Evolutionary conservation across 257 asterid species (phyloP).

Genomic region (Pogostemon cablin): DNA sequence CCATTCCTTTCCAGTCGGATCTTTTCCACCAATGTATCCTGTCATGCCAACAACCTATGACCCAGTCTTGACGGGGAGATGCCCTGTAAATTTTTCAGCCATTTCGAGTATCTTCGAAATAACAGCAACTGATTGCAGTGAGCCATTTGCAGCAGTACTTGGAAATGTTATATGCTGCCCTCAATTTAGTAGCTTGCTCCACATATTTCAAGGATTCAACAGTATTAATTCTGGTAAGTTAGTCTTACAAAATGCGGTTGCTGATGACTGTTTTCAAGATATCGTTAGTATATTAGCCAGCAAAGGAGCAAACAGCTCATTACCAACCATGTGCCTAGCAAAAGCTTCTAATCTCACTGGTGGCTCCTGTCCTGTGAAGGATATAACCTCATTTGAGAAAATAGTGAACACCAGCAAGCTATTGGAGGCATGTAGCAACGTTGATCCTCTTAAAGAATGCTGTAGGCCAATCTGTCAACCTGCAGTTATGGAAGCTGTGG

Average conservation of each 20-base stretch:
- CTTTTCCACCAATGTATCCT: slow-evolving; percentile 84
- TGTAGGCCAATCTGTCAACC: slow-evolving; percentile 81
- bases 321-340: slow-evolving; percentile 65
- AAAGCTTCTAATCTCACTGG: slow-evolving; percentile 75
- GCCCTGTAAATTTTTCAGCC: slow-evolving; percentile 78
- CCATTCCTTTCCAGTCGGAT: slow-evolving; percentile 54
- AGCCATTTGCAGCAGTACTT: slow-evolving; percentile 58
- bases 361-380: slow-evolving; percentile 85
- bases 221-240: slow-evolving; percentile 55
- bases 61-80: slow-evolving; percentile 80
- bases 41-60: slow-evolving; percentile 62
- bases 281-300: slow-evolving; percentile 77
- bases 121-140: slow-evolving; percentile 77
- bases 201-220: slow-evolving; percentile 79
- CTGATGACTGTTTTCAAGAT: slow-evolving; percentile 86
- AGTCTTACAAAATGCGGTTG: slow-evolving; percentile 62
- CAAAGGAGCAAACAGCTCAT: slow-evolving; percentile 74
- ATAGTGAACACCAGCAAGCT: slow-evolving; percentile 70
- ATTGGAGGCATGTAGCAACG: slow-evolving; percentile 67
- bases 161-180: slow-evolving; percentile 92
- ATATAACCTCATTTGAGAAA: slow-evolving; percentile 61
- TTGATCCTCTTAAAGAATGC: slow-evolving; percentile 83
- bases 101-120: slow-evolving; percentile 60
- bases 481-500: slow-evolving; percentile 74
- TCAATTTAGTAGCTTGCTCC: slow-evolving; percentile 80